phyloP scores from a whole-genome alignment of 495 filamentous ascomycete genomes.

The Tuber umbilicatum region DNA sequence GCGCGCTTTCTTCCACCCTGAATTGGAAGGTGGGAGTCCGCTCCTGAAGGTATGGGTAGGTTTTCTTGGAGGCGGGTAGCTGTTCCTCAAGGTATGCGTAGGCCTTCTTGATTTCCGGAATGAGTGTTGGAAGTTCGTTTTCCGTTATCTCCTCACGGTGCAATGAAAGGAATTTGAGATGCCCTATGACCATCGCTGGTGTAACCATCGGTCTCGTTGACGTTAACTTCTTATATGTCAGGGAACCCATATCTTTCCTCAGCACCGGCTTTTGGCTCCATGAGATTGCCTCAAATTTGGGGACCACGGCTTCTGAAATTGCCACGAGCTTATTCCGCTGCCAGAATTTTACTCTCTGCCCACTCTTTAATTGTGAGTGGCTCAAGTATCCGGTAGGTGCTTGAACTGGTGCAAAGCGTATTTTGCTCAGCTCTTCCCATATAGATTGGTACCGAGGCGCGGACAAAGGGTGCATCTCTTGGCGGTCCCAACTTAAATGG shows the following conservation, averaged over 20 bases:
- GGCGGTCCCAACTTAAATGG: slow-evolving; percentile 28
- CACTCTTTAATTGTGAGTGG: not conserved
- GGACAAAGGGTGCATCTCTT: slow-evolving; percentile 14
- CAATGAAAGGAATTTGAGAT: slow-evolving; percentile 27
- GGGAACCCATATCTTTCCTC: slow-evolving; percentile 6
- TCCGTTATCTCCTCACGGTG: slow-evolving; percentile 13
- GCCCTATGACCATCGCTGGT: slow-evolving; percentile 16
- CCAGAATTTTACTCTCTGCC: not conserved
- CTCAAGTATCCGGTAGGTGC: not conserved
- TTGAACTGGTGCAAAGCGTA: slow-evolving; percentile 16
- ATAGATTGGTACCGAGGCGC: too few relatives aligned
- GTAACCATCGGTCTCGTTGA: slow-evolving; percentile 9
- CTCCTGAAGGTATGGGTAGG: too few relatives aligned
- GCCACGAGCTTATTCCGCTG: slow-evolving; percentile 13
- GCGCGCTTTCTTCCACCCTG: slow-evolving; percentile 10
- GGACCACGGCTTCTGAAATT: slow-evolving; percentile 13
- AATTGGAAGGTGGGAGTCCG: too few relatives aligned
- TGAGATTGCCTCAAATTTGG: slow-evolving; percentile 20
- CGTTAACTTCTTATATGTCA: slow-evolving; percentile 12
- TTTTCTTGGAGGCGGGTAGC: not conserved
- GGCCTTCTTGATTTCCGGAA: slow-evolving; percentile 20
- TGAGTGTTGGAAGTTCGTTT: slow-evolving; percentile 19
- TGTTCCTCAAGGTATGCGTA: slow-evolving; percentile 27
- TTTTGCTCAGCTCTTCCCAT: slow-evolving; percentile 14
- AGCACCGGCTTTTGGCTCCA: slow-evolving; percentile 34